Base-by-base conservation (phyloP, 257 asterid genomes). In the Forsythia viridissima region DNA sequence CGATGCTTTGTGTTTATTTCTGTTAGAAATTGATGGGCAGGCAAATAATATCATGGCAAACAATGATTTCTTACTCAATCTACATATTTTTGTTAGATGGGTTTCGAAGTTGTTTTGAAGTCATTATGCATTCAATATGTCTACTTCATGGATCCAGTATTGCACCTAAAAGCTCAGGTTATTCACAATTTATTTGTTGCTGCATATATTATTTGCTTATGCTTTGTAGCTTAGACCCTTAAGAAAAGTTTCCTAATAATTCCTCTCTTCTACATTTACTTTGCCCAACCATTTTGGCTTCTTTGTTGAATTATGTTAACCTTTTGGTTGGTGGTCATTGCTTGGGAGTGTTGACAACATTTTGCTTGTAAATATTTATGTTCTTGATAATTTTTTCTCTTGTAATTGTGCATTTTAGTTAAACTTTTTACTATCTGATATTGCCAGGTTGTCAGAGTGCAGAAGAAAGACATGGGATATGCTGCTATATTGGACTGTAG, bases 401-500 rank as follows among this genome's bases (percentile, higher is more conserved):
- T 18, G 30, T 18, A 13, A 48, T 0, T 48, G 12, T 13, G 18
- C 65, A 55, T n/a, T n/a, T 15, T n/a, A 16, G 21, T 55, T n/a
- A 55, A 55, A 66, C 71, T 72, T 37, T 55, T 3, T 75, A 74
- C 40, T 79, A 34, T 69, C 37, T 21, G 36, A 69, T 87, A 68
- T 38, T 42, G 66, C 72, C 89, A 96, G 99, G 99, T 96, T 82
- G 98, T 96, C 44, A 88, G 97, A 84, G 99, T 98, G 36, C 92
- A 77, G 86, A 96, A 96, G 94, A 93, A 92, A 87, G 99, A 96
- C 82, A 92, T 97, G 0, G 93, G 95, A 38, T 96, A 92, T 80
- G 99, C 8, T 24, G 15, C 51, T 43, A 9, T 43, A 9, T 12
- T 10, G 51, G 0, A 43, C 13, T 0, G 0, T 2, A 43, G 51